Evolutionary conservation across 2,329 filamentous ascomycete species (phyloP).

Genomic region (Alternaria arborescens): DNA sequence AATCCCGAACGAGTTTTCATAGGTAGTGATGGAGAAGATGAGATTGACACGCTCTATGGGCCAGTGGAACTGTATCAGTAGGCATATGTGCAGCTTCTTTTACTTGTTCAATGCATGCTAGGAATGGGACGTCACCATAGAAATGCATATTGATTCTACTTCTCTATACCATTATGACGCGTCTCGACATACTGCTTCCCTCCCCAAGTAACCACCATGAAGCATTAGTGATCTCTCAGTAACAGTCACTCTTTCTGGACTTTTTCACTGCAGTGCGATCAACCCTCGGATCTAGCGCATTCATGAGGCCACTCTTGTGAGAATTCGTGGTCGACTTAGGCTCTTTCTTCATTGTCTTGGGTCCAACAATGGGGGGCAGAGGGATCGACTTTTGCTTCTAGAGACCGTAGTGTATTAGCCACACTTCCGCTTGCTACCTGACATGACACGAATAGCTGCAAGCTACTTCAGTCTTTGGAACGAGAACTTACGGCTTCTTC

Average conservation of each 20-base stretch:
- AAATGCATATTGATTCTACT: too few species aligned
- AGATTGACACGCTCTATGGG: too few species aligned
- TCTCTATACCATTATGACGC: not conserved
- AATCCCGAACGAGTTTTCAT: too few species aligned
- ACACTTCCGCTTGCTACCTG: not conserved
- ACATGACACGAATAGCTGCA: not conserved
- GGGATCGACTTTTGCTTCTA: slow-evolving; percentile 14
- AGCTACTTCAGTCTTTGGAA: not conserved
- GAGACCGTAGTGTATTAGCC: slow-evolving; percentile 16
- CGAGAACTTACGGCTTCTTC: slow-evolving; percentile 11
- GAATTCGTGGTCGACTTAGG: slow-evolving; percentile 14
- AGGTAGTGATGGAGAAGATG: too few species aligned
- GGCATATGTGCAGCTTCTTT: too few species aligned
- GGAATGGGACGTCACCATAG: fast-evolving
- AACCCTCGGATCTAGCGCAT: slow-evolving; percentile 29
- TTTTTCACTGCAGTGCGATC: slow-evolving; percentile 16
- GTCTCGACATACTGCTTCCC: not conserved
- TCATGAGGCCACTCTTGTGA: slow-evolving; percentile 21
- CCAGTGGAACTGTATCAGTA: too few species aligned
- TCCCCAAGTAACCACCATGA: not conserved
- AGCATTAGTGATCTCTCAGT: not conserved
- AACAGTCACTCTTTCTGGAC: not conserved
- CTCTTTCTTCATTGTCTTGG: not conserved
- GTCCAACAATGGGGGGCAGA: not conserved
- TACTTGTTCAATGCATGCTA: too few species aligned